A percentile compares a stretch with the other conserved stretches of the same genome.
Conservation (phyloP, 2,329 filamentous ascomycete genomes). For the Dryadomyces quercus-mongolicae region DNA sequence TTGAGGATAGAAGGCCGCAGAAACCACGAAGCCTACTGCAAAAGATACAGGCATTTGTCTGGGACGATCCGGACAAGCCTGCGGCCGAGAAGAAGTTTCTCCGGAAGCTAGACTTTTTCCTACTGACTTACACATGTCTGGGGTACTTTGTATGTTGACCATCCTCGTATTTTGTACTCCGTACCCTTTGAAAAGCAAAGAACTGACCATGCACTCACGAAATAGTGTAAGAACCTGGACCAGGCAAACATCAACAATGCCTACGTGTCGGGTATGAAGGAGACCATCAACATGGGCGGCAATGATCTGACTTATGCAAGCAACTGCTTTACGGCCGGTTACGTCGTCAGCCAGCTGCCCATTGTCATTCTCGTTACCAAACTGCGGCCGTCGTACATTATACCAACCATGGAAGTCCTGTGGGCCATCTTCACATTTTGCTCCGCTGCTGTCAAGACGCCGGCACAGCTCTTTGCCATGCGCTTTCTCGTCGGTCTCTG, state of each 20-base stretch:
- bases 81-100: slow-evolving; percentile 12
- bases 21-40: not conserved
- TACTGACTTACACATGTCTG: slow-evolving; percentile 49
- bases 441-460: slow-evolving; percentile 8
- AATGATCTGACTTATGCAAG: slow-evolving; percentile 9
- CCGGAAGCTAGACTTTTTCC: slow-evolving; percentile 39
- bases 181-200: too few species aligned
- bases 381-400: slow-evolving; percentile 5
- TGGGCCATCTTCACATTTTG: slow-evolving; percentile 14
- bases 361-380: slow-evolving; percentile 2
- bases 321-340: slow-evolving; percentile 14
- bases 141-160: slow-evolving; percentile 23
- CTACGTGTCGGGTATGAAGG: slow-evolving; percentile 11
- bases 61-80: slow-evolving; percentile 7
- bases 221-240: slow-evolving; percentile 34
- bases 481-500: slow-evolving; percentile 42
- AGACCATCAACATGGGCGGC: slow-evolving; percentile 7
- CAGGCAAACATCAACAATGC: slow-evolving; percentile 41
- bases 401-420: slow-evolving; percentile 8
- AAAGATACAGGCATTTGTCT: slow-evolving; percentile 1
- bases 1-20: too few species aligned
- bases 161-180: slow-evolving; percentile 16
- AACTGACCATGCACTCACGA: too few species aligned
- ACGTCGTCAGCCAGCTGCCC: slow-evolving; percentile 13
- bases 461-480: slow-evolving; percentile 27